phyloP scores from a whole-genome alignment of 306 rosid genomes.

The Canavalia ensiformis region DNA sequence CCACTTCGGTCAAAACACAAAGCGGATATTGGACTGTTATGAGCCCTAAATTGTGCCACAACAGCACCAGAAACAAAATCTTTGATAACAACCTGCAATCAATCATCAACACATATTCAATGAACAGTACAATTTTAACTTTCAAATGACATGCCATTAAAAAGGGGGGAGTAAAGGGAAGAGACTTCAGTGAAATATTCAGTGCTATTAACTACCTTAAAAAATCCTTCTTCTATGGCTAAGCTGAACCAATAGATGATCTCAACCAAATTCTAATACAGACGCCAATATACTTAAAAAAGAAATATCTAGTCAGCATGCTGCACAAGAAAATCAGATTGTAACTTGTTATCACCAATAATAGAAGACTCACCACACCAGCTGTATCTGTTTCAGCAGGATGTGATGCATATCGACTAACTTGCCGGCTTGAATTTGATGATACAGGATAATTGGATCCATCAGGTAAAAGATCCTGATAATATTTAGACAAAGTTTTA shows the following conservation, averaged over 20 bases:
- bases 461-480: slow-evolving; percentile 90
- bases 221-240: slow-evolving; percentile 58
- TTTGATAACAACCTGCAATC: slow-evolving; percentile 84
- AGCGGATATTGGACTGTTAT: slow-evolving; percentile 89
- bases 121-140: slow-evolving; percentile 38
- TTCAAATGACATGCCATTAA: slow-evolving; percentile 33
- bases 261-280: slow-evolving; percentile 58
- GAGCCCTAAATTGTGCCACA: slow-evolving; percentile 89
- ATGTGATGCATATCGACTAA: slow-evolving; percentile 70
- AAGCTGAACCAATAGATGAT: slow-evolving; percentile 59
- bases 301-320: slow-evolving; percentile 51
- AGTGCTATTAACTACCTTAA: slow-evolving; percentile 56
- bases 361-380: slow-evolving; percentile 84
- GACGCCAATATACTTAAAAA: slow-evolving; percentile 52
- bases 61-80: slow-evolving; percentile 80
- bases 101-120: slow-evolving; percentile 41
- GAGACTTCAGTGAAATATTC: slow-evolving; percentile 35
- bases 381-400: slow-evolving; percentile 76
- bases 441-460: slow-evolving; percentile 90
- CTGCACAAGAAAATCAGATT: slow-evolving; percentile 44
- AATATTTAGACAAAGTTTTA: slow-evolving; percentile 91
- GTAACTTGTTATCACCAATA: slow-evolving; percentile 34
- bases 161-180: not conserved
- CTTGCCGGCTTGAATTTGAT: slow-evolving; percentile 84
- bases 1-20: slow-evolving; percentile 95